Evolutionary conservation across 73 alveolate species (phyloP), one percentile per base, ranked within the genome.

Genomic region (Uronychia binucleata): DNA sequence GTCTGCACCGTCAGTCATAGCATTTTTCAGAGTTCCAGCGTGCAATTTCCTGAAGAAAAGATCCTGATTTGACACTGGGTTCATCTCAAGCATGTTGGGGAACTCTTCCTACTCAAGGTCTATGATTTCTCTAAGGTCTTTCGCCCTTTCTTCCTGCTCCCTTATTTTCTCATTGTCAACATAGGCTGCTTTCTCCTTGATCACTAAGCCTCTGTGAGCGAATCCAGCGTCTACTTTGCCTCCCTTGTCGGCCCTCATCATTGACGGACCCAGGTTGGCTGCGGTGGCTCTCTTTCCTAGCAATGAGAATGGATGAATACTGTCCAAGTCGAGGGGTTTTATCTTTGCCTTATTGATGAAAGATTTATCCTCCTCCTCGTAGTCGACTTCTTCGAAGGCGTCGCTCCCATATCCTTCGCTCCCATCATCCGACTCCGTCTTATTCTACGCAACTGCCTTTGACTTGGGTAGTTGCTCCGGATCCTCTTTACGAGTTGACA

Each of bases 1-100:
- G 30, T 86, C 92, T 26, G 57, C 33, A 31, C 84, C 30, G 29
- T 79, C 76, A 1, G 79, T 84, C 0, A 58, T 26, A 0, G 86
- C 82, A 8, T 84, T 86, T 33, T 86, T 77, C 14, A 86, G 58
- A 26, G 34, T 57, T n/a, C 92, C 92, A 26, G 92, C 35, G 30
- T 83, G 34, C 79, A 86, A 31, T 31, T 79, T 78, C 25, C 88
- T 29, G 57, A 77, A 86, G 75, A 79, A 86, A n/a, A 77, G 81
- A 79, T 86, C 92, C 33, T 77, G 35, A 57, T 78, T 74, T 59
- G 92, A 79, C 35, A 79, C 29, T 11, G 92, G 92, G 28, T 60
- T 84, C 86, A 86, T 86, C 46, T 86, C 92, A 32, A 86, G 79
- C 87, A 86, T 86, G 59, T 86, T 86, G 77, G 33, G 60, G 75